A percentile compares a stretch with the other conserved stretches of the same genome.
phyloP scores from a whole-genome alignment of 805 yeast genomes.

The Wickerhamiella azyma region DNA sequence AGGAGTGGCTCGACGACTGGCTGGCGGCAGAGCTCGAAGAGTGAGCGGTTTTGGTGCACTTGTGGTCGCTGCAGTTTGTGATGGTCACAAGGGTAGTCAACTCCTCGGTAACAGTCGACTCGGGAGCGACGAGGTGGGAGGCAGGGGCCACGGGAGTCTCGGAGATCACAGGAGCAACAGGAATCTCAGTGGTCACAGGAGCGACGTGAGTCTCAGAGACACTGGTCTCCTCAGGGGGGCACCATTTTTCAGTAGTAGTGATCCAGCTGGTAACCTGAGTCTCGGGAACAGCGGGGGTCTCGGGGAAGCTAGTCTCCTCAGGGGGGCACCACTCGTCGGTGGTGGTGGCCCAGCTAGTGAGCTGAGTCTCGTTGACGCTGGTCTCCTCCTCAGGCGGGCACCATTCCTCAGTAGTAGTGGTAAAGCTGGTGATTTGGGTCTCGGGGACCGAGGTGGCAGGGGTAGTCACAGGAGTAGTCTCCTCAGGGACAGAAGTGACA shows the following conservation, averaged over 20 bases:
- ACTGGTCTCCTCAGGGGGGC: too few relatives aligned
- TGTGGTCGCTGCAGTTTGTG: slow-evolving; percentile 4
- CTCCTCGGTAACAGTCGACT: neutral
- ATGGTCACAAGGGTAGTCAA: neutral
- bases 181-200: neutral
- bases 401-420: neutral
- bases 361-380: neutral
- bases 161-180: neutral
- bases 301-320: neutral
- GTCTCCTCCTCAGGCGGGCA: neutral
- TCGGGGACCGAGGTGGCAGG: neutral
- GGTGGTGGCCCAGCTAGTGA: too few relatives aligned
- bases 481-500: neutral
- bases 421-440: neutral
- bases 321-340: too few relatives aligned
- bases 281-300: neutral
- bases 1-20: neutral
- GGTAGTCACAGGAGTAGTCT: neutral
- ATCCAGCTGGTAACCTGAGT: neutral
- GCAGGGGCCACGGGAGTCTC: neutral
- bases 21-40: neutral
- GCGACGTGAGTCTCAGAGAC: too few relatives aligned
- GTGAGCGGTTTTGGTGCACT: neutral
- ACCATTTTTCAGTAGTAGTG: neutral
- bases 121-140: neutral